Conservation (phyloP, 2,329 filamentous ascomycete genomes). For the Penicillium sclerotigenum region DNA sequence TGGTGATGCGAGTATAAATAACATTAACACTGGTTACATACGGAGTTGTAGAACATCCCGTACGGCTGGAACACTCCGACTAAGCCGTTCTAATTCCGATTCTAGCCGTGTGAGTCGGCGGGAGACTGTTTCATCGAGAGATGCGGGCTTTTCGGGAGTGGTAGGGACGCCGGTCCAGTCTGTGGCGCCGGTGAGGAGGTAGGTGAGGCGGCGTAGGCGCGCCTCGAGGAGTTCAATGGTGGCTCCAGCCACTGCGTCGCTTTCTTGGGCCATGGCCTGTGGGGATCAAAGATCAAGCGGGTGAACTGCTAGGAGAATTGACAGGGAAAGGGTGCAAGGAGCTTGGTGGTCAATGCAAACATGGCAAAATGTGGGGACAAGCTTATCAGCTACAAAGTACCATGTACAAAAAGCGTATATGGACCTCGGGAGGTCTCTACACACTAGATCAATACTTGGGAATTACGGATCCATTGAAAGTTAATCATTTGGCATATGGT, state of each 20-base stretch:
- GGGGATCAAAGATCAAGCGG: background rate
- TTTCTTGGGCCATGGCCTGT: conserved; percentile 34
- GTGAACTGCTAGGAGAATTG: background rate
- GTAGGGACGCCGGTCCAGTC: conserved; percentile 41
- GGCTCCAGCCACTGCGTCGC: conserved; percentile 36
- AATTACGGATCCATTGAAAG: background rate
- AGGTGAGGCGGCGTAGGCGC: conserved; percentile 45
- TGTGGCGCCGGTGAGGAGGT: conserved; percentile 43
- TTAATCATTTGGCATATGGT: too few species aligned
- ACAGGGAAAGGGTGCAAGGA: background rate
- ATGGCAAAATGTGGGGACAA: conserved; percentile 23
- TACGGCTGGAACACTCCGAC: conserved; percentile 38
- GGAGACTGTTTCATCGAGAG: conserved; percentile 39
- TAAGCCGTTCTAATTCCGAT: conserved; percentile 38
- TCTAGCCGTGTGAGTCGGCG: conserved; percentile 41
- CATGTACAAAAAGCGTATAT: background rate
- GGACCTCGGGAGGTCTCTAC: background rate
- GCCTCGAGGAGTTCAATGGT: conserved; percentile 46
- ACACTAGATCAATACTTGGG: background rate
- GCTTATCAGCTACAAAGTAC: conserved; percentile 7
- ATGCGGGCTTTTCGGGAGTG: conserved; percentile 33
- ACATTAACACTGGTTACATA: conserved; percentile 21
- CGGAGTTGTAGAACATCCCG: conserved; percentile 44
- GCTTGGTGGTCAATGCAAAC: conserved; percentile 20
- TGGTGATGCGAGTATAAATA: background rate